Evolutionary conservation across 163 green algal genomes (phyloP).

Genomic region (Scenedesmus sp.): DNA sequence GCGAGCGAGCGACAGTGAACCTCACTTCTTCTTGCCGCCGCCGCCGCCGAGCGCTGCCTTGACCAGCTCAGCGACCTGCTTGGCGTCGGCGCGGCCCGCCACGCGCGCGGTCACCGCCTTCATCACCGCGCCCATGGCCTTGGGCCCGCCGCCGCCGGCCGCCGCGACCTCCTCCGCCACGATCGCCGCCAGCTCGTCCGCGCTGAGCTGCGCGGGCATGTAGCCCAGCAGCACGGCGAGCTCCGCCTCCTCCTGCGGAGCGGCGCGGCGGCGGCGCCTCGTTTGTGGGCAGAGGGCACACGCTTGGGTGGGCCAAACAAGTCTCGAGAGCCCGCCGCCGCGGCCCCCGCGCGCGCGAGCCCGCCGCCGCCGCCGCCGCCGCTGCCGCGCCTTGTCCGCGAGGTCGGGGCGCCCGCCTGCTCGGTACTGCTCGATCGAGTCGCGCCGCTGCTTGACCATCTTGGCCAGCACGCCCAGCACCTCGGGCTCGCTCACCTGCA

Average conservation of each 20-base stretch:
- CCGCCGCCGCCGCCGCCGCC: too few relatives aligned
- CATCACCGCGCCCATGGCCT: constrained; percentile 63
- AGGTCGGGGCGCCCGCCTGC: neutral
- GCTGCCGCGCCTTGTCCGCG: too few relatives aligned
- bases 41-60: constrained; percentile 60
- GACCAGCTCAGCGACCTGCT: constrained; percentile 49
- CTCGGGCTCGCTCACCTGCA: constrained; percentile 33
- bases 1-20: too few relatives aligned
- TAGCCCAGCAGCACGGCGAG: constrained; percentile 50
- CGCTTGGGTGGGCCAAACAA: too few relatives aligned
- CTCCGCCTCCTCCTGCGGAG: constrained; percentile 55
- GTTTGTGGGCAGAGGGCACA: too few relatives aligned
- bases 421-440: constrained; percentile 59
- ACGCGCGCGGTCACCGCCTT: constrained; percentile 44
- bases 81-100: constrained; percentile 52
- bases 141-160: constrained; percentile 43
- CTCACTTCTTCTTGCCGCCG: too few relatives aligned
- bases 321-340: too few relatives aligned
- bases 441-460: constrained; percentile 56
- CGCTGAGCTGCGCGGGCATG: constrained; percentile 48
- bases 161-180: constrained; percentile 47
- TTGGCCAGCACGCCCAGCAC: constrained; percentile 53
- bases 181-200: constrained; percentile 16
- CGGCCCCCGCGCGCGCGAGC: too few relatives aligned
- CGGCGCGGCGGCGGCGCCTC: too few relatives aligned